Evolutionary conservation across 1,139 yeast species (phyloP).

Genomic region (Kurtzmaniella quercitrusa): DNA sequence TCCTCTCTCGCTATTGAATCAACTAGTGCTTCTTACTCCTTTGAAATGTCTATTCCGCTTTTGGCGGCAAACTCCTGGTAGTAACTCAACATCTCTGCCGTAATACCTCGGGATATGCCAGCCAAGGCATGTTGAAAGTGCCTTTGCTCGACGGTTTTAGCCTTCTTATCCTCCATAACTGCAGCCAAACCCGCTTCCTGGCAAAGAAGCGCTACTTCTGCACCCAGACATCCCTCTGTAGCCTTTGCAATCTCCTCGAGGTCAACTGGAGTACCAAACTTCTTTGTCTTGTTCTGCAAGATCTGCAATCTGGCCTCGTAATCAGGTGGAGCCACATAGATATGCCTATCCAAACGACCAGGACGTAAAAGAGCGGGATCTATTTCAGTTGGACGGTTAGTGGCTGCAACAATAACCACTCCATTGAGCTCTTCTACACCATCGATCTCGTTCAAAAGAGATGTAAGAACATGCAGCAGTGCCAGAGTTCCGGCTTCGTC

Average conservation of each 20-base stretch:
- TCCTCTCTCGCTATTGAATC: too few species aligned
- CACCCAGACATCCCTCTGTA: conserved; percentile 96
- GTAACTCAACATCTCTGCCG: conserved; percentile 75
- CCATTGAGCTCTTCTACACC: conserved; percentile 94
- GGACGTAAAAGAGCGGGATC: conserved; percentile 92
- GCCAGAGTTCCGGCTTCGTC: conserved; percentile 61
- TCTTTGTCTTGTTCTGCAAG: conserved; percentile 58
- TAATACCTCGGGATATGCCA: conserved; percentile 72
- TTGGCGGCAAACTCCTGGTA: conserved; percentile 61
- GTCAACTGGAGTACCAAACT: conserved; percentile 40
- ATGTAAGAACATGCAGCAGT: conserved; percentile 80
- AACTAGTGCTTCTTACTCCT: background rate
- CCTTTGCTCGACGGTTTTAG: conserved; percentile 46
- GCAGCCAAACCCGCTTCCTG: conserved; percentile 96
- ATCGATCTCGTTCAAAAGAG: conserved; percentile 87
- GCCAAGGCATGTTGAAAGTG: conserved; percentile 73
- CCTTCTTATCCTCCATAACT: conserved; percentile 67
- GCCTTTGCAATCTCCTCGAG: conserved; percentile 46
- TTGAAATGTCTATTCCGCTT: conserved; percentile 29
- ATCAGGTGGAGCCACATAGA: conserved; percentile 92
- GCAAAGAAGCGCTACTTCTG: conserved; percentile 85
- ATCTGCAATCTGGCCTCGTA: conserved; percentile 72
- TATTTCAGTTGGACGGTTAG: conserved; percentile 88
- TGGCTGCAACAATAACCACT: conserved; percentile 90
- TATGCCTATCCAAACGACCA: conserved; percentile 87